These are phyloP conservation scores for Fusarium cicatricum DNA, from an alignment of 2,329 filamentous ascomycete genomes.

Conservation along the genomic window DNA sequence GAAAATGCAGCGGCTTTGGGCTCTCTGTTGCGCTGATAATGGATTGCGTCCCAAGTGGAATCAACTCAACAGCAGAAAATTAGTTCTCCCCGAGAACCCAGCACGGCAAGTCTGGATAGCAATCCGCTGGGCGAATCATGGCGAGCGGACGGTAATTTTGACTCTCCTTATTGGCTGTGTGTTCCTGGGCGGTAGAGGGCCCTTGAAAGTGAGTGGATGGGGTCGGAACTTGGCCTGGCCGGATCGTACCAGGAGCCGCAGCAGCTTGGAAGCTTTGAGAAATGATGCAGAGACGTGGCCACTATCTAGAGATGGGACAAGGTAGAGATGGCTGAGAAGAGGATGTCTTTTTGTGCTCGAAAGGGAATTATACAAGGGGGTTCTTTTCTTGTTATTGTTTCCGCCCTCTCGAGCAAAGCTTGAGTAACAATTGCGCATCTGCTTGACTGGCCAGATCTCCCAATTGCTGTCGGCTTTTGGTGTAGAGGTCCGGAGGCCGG, in stretches of 20 bases:
- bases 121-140: conserved; percentile 38
- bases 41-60: no score
- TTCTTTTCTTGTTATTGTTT: no score
- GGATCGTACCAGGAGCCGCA: conserved; percentile 35
- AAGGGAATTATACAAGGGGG: no score
- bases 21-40: no score
- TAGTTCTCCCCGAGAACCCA: background rate
- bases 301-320: background rate
- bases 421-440: background rate
- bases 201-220: conserved; percentile 9
- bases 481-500: background rate
- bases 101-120: background rate
- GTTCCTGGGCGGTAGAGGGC: background rate
- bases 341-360: conserved; percentile 2
- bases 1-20: no score
- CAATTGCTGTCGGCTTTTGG: conserved; percentile 1
- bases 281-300: conserved; percentile 21
- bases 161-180: conserved; percentile 39
- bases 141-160: conserved; percentile 42
- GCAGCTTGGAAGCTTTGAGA: background rate
- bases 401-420: background rate
- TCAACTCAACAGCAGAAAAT: background rate
- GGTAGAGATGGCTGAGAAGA: background rate
- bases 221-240: conserved; percentile 39
- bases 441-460: background rate